phyloP scores from a whole-genome alignment of 306 rosid genomes.

The Vachellia collinsii region DNA sequence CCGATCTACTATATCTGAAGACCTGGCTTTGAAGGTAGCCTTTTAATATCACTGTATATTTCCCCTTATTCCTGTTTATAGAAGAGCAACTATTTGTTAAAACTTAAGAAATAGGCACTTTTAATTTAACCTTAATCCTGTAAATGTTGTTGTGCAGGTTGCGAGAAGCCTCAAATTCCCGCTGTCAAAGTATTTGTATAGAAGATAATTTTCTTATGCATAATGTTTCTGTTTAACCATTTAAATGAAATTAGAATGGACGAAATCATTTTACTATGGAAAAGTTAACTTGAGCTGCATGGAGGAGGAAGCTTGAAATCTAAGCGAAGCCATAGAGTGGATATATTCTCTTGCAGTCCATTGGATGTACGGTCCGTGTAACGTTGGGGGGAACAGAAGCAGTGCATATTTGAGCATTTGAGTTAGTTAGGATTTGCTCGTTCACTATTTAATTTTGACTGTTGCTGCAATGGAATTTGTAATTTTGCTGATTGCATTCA shows the following conservation, averaged over 20 bases:
- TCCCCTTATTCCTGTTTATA: neutral
- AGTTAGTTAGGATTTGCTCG: neutral
- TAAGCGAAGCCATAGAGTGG: slow-evolving; percentile 10
- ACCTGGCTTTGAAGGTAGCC: slow-evolving; percentile 73
- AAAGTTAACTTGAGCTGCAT: slow-evolving; percentile 3
- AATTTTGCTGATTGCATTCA: neutral
- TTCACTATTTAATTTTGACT: slow-evolving; percentile 1
- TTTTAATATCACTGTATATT: slow-evolving; percentile 18
- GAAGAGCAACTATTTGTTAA: neutral
- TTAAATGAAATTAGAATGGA: slow-evolving; percentile 1
- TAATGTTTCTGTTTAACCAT: neutral
- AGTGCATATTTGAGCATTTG: neutral
- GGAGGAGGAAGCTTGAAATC: slow-evolving; percentile 32
- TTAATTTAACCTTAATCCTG: no score
- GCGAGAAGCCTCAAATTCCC: slow-evolving; percentile 94
- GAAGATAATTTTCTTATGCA: slow-evolving; percentile 46
- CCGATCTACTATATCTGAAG: slow-evolving; percentile 78
- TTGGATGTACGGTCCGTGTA: neutral
- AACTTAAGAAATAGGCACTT: neutral
- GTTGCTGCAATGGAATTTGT: neutral
- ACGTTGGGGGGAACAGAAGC: neutral
- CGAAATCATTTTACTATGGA: neutral
- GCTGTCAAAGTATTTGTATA: slow-evolving; percentile 81
- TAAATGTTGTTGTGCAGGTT: slow-evolving; percentile 59
- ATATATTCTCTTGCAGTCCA: slow-evolving; percentile 4